phyloP scores from a whole-genome alignment of 305 asterid genomes.

The Fraxinus velutina region DNA sequence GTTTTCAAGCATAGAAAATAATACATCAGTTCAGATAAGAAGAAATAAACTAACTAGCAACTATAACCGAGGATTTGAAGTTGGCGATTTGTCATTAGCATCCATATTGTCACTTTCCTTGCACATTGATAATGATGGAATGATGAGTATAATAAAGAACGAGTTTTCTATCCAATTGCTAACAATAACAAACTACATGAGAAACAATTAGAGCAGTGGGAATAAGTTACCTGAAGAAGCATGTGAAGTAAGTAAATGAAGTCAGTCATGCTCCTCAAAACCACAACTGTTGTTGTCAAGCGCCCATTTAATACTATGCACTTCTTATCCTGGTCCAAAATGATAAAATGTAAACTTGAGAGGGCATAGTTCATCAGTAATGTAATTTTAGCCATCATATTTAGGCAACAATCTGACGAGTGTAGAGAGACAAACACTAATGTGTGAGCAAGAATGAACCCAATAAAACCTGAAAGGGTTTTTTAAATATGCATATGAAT shows the following conservation, averaged over 20 bases:
- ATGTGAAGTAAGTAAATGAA: conserved; percentile 67
- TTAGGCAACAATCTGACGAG: neutral
- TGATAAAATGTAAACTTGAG: conserved; percentile 18
- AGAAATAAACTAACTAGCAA: neutral
- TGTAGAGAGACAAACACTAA: neutral
- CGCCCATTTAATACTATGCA: conserved; percentile 62
- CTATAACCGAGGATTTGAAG: neutral
- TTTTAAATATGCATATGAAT: neutral
- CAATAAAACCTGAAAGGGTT: neutral
- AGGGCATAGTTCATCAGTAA: conserved; percentile 11
- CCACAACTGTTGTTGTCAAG: conserved; percentile 51
- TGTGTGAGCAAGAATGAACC: neutral
- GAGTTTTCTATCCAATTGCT: neutral
- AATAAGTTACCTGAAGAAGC: conserved; percentile 67
- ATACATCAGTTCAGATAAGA: neutral
- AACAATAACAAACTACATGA: neutral
- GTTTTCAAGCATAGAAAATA: neutral
- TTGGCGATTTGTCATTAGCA: neutral
- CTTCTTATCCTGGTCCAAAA: conserved; percentile 45
- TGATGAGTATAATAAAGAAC: neutral
- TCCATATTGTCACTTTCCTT: neutral
- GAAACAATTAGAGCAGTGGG: neutral
- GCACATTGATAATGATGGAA: neutral
- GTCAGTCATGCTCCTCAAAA: conserved; percentile 72
- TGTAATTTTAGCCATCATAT: conserved; percentile 7